phyloP scores from a whole-genome alignment of 345 rosid genomes.

The Syzygium jambos region DNA sequence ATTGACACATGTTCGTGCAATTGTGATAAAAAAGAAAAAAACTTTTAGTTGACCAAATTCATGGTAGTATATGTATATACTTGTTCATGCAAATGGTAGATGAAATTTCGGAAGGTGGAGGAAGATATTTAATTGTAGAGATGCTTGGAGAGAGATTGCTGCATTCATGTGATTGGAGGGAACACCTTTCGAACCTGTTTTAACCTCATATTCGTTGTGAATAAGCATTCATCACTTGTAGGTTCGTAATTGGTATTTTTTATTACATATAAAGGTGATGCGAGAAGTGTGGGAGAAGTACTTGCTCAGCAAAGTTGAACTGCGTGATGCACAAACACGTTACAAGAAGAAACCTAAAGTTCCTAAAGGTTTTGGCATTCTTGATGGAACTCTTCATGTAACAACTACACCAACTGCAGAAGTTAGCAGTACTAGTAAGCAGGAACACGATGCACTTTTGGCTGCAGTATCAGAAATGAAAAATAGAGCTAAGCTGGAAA shows the following conservation, averaged over 20 bases:
- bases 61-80: background rate
- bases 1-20: background rate
- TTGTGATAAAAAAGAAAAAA: background rate
- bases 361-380: slow-evolving; percentile 91
- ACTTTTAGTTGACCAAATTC: background rate
- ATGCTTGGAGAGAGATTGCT: background rate
- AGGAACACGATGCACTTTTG: slow-evolving; percentile 64
- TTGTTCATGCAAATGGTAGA: background rate
- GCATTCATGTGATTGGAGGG: background rate
- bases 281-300: slow-evolving; percentile 92
- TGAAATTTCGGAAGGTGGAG: background rate
- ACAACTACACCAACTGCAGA: slow-evolving; percentile 54
- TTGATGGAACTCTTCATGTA: slow-evolving; percentile 76
- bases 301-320: slow-evolving; percentile 74
- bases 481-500: slow-evolving; percentile 30
- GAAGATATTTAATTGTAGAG: background rate
- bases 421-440: slow-evolving; percentile 61
- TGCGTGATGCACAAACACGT: slow-evolving; percentile 52
- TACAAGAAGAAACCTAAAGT: slow-evolving; percentile 68
- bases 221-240: background rate
- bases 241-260: background rate
- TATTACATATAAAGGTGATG: slow-evolving; percentile 50
- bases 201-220: background rate
- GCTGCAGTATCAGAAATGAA: slow-evolving; percentile 72
- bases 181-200: background rate